Conservation (phyloP, 495 filamentous ascomycete species). For the Annulohypoxylon nitens region DNA sequence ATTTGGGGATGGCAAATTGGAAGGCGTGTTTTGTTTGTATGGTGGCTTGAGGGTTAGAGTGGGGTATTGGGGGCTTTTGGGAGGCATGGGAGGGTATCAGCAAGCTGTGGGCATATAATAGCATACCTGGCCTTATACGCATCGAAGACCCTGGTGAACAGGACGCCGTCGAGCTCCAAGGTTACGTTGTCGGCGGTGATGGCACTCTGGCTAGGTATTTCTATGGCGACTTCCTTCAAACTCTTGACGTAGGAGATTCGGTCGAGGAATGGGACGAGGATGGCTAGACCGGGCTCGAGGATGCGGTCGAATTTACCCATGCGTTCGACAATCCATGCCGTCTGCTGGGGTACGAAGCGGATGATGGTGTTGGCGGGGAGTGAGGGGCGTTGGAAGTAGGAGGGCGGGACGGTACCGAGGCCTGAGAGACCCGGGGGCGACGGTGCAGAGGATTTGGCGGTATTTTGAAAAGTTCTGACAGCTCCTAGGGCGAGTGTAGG, state of each 20-base stretch:
- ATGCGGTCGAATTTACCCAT: slow-evolving; percentile 98
- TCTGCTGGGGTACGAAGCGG: slow-evolving; percentile 98
- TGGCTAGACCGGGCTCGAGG: slow-evolving; percentile 88
- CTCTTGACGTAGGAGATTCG: slow-evolving; percentile 98
- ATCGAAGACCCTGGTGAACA: slow-evolving; percentile 96
- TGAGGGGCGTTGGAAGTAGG: slow-evolving; percentile 69
- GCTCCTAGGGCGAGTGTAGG: slow-evolving; percentile 37
- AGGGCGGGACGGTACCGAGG: slow-evolving; percentile 57
- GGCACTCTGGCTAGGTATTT: slow-evolving; percentile 95
- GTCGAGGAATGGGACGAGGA: slow-evolving; percentile 91
- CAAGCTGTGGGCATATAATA: not conserved
- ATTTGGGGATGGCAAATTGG: not conserved
- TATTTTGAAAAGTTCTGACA: slow-evolving; percentile 52
- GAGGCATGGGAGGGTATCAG: not conserved
- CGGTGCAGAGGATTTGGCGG: slow-evolving; percentile 34
- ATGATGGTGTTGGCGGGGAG: slow-evolving; percentile 94
- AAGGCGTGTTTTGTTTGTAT: no score
- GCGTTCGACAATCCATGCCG: slow-evolving; percentile 98
- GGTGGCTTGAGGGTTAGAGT: not conserved
- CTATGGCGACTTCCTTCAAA: slow-evolving; percentile 93
- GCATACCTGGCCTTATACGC: slow-evolving; percentile 93
- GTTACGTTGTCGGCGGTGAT: slow-evolving; percentile 99
- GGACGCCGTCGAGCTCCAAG: slow-evolving; percentile 91
- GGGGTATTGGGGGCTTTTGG: no score
- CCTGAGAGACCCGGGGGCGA: slow-evolving; percentile 36